These are phyloP conservation scores for Rhynchospora breviuscula DNA, from an alignment of 176 grass and related monocot genomes.

Conservation along the genomic window DNA sequence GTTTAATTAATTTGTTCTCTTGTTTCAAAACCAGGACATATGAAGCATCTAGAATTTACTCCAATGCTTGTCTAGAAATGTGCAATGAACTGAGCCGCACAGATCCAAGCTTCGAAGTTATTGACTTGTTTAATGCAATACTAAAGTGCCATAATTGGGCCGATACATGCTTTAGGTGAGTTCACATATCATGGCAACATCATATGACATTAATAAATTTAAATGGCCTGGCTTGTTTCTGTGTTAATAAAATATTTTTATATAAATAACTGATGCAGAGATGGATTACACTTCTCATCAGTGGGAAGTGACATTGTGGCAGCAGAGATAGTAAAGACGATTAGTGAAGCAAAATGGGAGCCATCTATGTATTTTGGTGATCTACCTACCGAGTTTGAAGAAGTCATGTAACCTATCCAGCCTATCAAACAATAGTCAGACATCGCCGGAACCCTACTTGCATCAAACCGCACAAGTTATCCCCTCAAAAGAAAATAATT, in stretches of 20 bases:
- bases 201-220: neutral
- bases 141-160: constrained; percentile 16
- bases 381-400: neutral
- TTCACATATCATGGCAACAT: neutral
- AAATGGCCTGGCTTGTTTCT: neutral
- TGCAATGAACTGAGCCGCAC: neutral
- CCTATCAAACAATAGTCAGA: neutral
- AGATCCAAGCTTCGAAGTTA: neutral
- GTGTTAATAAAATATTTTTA: neutral
- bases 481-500: too few species aligned
- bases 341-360: constrained; percentile 29
- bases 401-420: neutral
- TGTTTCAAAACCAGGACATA: neutral
- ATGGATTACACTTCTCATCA: constrained; percentile 28
- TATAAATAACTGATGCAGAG: constrained; percentile 7
- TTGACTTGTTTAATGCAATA: constrained; percentile 27
- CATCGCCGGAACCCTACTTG: too few species aligned
- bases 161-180: constrained; percentile 28
- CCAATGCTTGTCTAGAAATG: neutral
- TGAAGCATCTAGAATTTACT: neutral
- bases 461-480: too few species aligned
- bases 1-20: neutral
- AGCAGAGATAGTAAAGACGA: constrained; percentile 19
- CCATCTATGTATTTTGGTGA: neutral
- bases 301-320: constrained; percentile 29